These are phyloP conservation scores for Capsicum chinense DNA, from an alignment of 257 asterid genomes.

Conservation along the genomic window DNA sequence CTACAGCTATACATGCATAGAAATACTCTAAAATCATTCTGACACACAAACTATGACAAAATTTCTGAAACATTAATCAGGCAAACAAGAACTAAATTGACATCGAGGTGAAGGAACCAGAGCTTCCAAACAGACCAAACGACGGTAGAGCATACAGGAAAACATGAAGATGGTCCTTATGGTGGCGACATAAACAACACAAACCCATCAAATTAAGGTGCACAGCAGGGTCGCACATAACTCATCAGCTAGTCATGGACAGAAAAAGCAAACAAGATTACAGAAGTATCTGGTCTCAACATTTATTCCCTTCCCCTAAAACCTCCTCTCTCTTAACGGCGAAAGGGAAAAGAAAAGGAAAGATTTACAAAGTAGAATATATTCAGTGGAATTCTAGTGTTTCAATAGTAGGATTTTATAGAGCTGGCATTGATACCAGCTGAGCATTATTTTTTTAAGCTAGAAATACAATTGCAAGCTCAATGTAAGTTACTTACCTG, in stretches of 20 bases:
- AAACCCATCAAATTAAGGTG: background rate
- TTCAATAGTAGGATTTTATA: background rate
- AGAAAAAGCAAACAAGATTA: background rate
- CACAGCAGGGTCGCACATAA: background rate
- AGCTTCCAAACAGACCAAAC: constrained; percentile 3
- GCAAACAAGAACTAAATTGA: background rate
- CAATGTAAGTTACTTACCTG: constrained; percentile 58
- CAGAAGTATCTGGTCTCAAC: constrained; percentile 20
- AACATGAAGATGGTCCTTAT: background rate
- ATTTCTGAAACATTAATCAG: background rate
- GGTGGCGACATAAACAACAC: background rate
- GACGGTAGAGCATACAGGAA: background rate
- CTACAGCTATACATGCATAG: constrained; percentile 4
- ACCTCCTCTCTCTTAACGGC: background rate
- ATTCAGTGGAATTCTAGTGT: background rate
- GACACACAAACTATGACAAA: background rate
- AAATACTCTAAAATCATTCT: background rate
- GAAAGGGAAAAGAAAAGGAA: constrained; percentile 15
- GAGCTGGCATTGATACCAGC: background rate
- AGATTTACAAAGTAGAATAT: background rate
- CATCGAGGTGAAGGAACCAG: constrained; percentile 19
- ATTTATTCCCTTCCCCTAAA: constrained; percentile 6
- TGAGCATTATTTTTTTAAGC: background rate
- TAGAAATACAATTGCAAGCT: background rate
- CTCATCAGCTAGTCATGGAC: constrained; percentile 25